Evolutionary conservation across 106 monocot species (phyloP), one percentile per base, ranked within the genome.

Genomic region (Narthecium ossifragum): DNA sequence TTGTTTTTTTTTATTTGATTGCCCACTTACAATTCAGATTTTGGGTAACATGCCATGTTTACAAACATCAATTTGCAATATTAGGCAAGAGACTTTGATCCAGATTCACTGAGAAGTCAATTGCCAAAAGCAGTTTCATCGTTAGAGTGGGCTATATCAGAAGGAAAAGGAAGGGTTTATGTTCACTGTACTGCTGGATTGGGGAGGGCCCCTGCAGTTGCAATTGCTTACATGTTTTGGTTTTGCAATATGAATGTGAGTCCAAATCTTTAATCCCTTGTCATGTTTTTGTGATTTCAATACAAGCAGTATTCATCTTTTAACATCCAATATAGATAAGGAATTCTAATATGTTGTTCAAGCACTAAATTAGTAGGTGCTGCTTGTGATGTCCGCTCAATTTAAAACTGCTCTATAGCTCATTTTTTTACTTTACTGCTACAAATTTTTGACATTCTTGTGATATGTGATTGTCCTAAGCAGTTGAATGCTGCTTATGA

Each of bases 181-280:
- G 79, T 93, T 60, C 88, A 88, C 52, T 93, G 88, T 31, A 88
- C 85, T 23, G 93, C 93, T 50, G 88, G 93, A 34, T 59, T 93
- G 51, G 88, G 93, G 20, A 88, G 93, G 64, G 88, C 93, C 58
- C 88, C 93, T 74, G 93, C 85, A 27, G 92, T 87, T 66, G 83
- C 83, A 23, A 85, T 93, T 70, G 76, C 85, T 10, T 93, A 93
- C 46, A 60, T 88, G 73, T 85, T 88, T 66, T 93, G 93, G 93
- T 93, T 93, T 57, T 77, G 76, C 20, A 39, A 70, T 38, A 79
- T 88, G 81, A 60, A 93, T 70, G 93, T 93, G 77, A 85, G 84
- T 64, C 46, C 26, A 56, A 4, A 23, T 2, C 30, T 37, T 36
- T 40, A 2, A 21, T 46, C n/a, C n/a, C n/a, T n/a, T n/a, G n/a